Percentiles rank a stretch among this genome's conserved stretches.
phyloP scores from a whole-genome alignment of 2,329 filamentous ascomycete genomes.

The Epichloe scottii region DNA sequence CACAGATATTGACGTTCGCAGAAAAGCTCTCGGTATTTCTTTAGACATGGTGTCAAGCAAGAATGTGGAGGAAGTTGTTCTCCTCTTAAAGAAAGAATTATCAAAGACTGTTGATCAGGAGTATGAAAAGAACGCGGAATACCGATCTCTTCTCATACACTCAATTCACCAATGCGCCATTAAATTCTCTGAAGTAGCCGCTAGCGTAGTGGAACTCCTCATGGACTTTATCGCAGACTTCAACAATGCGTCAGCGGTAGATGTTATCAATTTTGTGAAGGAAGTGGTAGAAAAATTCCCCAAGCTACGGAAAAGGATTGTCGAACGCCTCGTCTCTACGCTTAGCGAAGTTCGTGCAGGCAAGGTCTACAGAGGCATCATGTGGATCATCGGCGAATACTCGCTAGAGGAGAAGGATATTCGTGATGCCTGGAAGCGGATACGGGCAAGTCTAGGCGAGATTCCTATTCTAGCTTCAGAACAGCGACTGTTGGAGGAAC shows the following conservation, averaged over 20 bases:
- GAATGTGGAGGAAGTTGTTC: conserved; percentile 94
- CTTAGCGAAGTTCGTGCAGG: conserved; percentile 87
- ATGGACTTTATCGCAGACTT: conserved; percentile 99
- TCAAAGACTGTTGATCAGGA: conserved; percentile 96
- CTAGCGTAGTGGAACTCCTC: conserved; percentile 87
- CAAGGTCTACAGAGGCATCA: conserved; percentile 90
- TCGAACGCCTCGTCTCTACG: conserved; percentile 78
- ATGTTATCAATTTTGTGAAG: conserved; percentile 97
- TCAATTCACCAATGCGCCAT: conserved; percentile 98
- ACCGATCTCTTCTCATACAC: conserved; percentile 88
- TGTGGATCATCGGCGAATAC: conserved; percentile 98
- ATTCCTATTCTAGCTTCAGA: conserved; percentile 95
- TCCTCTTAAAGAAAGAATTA: conserved; percentile 93
- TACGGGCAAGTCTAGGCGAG: conserved; percentile 84
- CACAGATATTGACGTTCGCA: conserved; percentile 88
- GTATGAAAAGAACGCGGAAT: conserved; percentile 96
- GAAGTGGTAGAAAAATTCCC: conserved; percentile 98
- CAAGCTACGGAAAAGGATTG: conserved; percentile 72
- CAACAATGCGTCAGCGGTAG: conserved; percentile 90
- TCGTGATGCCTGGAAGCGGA: conserved; percentile 90
- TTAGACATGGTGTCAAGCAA: conserved; percentile 98
- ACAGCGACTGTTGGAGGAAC: conserved; percentile 79
- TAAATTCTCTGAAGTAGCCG: conserved; percentile 96
- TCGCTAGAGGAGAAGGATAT: conserved; percentile 90
- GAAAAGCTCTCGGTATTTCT: conserved; percentile 79